Percentiles rank a stretch among this genome's conserved stretches.
Evolutionary conservation across 176 grass and related monocot genomes (phyloP).

Genomic region (Musa schizocarpa): DNA sequence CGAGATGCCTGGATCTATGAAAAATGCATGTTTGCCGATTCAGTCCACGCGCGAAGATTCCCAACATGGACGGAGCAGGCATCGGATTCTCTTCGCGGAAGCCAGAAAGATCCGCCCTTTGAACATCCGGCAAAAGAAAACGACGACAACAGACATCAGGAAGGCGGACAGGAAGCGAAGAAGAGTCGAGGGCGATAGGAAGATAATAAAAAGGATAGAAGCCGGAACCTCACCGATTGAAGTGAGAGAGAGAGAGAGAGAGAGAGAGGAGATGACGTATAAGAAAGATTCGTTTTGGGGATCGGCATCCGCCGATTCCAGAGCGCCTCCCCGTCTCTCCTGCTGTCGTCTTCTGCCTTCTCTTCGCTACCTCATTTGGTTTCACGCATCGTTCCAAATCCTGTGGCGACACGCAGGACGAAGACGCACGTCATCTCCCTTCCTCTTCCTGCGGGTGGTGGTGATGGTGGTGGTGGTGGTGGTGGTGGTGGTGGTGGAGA

Average conservation of each 20-base stretch:
- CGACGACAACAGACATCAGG: neutral
- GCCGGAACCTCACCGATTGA: neutral
- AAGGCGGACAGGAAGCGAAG: neutral
- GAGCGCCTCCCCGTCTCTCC: neutral
- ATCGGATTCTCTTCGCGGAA: neutral
- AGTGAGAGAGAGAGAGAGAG: neutral
- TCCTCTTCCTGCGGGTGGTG: neutral
- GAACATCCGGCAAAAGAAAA: neutral
- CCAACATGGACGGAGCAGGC: neutral
- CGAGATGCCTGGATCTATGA: neutral
- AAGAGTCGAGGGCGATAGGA: neutral
- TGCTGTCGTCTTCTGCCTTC: neutral
- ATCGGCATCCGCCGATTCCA: neutral
- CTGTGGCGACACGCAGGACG: neutral
- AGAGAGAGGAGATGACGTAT: neutral
- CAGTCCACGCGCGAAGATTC: neutral
- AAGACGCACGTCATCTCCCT: neutral
- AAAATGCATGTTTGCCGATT: neutral
- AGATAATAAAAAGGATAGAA: neutral
- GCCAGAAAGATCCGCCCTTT: neutral
- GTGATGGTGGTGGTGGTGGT: neutral
- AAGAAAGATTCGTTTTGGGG: neutral
- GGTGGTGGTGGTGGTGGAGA: neutral
- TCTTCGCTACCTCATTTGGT: slow-evolving; percentile 1
- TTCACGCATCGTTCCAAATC: neutral